Evolutionary conservation across 2,329 filamentous ascomycete species (phyloP), one percentile per base, ranked within the genome.

Genomic region (Bimuria novae-zelandiae): DNA sequence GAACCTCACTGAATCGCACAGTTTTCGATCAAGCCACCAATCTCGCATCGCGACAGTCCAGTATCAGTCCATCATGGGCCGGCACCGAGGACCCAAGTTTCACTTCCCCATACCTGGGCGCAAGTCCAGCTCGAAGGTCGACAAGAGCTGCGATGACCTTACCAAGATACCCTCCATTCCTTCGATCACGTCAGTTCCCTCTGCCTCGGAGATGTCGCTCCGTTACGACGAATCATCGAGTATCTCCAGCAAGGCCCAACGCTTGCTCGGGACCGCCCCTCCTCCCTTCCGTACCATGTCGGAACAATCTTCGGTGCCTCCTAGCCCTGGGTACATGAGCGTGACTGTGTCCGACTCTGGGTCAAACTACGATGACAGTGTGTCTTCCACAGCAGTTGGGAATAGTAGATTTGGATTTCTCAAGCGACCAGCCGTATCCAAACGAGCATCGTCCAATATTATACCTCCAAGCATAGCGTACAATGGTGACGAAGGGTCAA

Each of bases 71-170:
- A 65, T 33, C 54, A 72, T 73, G 71, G 69, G 61, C 45, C 64
- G 62, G 30, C 45, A 56, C 51, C 63, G 58, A 37, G 61, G 59
- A n/a, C 57, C 64, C 35, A 71, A 70, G 56, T 74, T 74, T 60
- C 72, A 68, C 59, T 75, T 75, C 63, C 67, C 71, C 33, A 53
- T 74, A 12, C 71, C 71, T 17, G 68, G 71, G 21, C 68, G 69
- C 43, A 67, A 59, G 41, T 56, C 60, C 41, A 63, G 61, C 46
- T 47, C 51, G 36, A 66, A 64, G 42, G 32, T 41, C 23, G 59
- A 66, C 46, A 50, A 62, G 46, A 59, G 52, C 56, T 57, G 65
- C 61, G 19, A 52, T 62, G 39, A 42, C 29, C 37, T 50, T 39
- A n/a, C 16, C 29, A 4, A 47, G 21, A 29, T 21, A 37, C 16